A percentile compares a stretch with the other conserved stretches of the same genome.
phyloP scores from a whole-genome alignment of 208 protist species.

The Acanthamoeba royreba region DNA sequence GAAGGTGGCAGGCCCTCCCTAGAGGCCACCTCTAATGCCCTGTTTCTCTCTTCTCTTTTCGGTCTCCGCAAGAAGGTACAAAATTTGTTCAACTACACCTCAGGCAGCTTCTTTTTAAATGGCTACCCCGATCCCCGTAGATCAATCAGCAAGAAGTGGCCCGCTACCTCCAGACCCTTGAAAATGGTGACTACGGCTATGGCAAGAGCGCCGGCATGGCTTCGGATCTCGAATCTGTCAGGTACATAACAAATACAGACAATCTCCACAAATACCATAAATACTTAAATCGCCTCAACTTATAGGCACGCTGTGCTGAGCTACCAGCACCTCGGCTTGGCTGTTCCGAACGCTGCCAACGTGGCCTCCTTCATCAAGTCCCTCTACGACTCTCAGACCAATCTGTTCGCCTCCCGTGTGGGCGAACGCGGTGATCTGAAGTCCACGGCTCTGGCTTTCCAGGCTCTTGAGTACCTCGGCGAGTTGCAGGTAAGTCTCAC shows the following conservation, averaged over 20 bases:
- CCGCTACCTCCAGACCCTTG: constrained; percentile 18
- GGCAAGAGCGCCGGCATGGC: background rate
- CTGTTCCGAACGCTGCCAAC: background rate
- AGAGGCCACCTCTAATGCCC: constrained; percentile 32
- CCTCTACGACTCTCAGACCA: background rate
- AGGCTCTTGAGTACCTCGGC: constrained; percentile 16
- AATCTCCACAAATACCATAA: background rate
- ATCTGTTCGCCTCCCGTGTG: constrained; percentile 12
- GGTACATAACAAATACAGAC: background rate
- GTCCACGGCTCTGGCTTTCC: constrained; percentile 34
- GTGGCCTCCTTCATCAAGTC: constrained; percentile 30
- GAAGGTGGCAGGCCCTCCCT: background rate
- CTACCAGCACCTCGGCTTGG: constrained; percentile 32
- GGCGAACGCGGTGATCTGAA: constrained; percentile 32
- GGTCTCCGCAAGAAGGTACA: background rate
- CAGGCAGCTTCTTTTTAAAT: background rate
- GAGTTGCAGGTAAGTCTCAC: background rate
- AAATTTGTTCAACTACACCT: background rate
- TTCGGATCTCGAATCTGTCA: constrained; percentile 22
- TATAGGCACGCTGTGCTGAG: background rate
- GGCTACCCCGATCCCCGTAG: background rate
- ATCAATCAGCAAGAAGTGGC: constrained; percentile 21
- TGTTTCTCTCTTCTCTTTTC: constrained; percentile 15
- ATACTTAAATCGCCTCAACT: background rate
- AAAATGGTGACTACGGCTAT: constrained; percentile 34